A percentile compares a stretch with the other conserved stretches of the same genome.
These are phyloP conservation scores for Xylaria grammica DNA, from an alignment of 495 filamentous ascomycete species.

Conservation along the genomic window DNA sequence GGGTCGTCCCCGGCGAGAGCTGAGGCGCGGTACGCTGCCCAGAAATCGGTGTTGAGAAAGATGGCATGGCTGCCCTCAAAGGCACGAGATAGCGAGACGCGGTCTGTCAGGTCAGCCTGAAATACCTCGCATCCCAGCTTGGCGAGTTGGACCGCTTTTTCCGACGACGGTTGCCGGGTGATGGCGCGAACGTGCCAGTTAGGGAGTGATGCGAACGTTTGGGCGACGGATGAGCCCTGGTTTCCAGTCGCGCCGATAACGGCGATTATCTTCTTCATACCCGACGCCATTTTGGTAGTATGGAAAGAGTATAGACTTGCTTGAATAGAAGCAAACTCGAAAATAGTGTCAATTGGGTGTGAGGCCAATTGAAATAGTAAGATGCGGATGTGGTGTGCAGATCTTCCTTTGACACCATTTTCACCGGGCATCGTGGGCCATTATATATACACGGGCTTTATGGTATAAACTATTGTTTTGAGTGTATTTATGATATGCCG, in stretches of 20 bases:
- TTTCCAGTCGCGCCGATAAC: slow-evolving; percentile 41
- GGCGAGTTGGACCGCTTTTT: slow-evolving; percentile 29
- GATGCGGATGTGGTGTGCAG: background rate
- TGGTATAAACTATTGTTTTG: background rate
- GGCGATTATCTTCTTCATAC: slow-evolving; percentile 27
- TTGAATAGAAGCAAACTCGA: background rate
- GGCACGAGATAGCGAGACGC: slow-evolving; percentile 16
- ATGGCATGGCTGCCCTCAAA: slow-evolving; percentile 26
- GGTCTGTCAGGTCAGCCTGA: slow-evolving; percentile 24
- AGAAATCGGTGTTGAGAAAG: slow-evolving; percentile 30
- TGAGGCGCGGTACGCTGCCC: slow-evolving; percentile 24
- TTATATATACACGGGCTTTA: slow-evolving; percentile 18
- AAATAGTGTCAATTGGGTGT: background rate
- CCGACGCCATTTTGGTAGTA: slow-evolving; percentile 10
- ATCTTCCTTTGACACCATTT: background rate
- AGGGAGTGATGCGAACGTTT: slow-evolving; percentile 37
- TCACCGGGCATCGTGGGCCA: background rate
- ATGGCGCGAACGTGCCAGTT: slow-evolving; percentile 41
- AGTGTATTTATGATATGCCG: background rate
- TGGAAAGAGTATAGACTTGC: background rate
- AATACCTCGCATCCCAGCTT: slow-evolving; percentile 38
- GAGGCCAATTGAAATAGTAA: background rate
- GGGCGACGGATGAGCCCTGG: slow-evolving; percentile 48
- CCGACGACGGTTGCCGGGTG: slow-evolving; percentile 35
- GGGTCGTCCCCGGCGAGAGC: slow-evolving; percentile 18